Base-by-base conservation (phyloP, 1,284 basidiomycete species). In the Cutaneotrichosporon curvatum region DNA sequence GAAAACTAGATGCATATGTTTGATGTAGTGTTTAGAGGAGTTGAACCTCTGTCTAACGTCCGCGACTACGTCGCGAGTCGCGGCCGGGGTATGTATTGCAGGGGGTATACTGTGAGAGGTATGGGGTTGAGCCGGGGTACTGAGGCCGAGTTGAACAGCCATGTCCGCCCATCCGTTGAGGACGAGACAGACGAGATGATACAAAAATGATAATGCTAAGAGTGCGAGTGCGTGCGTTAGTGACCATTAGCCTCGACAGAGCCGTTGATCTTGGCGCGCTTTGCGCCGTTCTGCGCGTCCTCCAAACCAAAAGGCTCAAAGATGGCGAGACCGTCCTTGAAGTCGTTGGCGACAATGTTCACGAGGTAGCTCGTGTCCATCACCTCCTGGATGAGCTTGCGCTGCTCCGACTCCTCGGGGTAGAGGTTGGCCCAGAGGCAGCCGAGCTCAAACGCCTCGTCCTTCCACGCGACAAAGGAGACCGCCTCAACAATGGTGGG, bases 321-420 rank as follows among this genome's bases (percentile, higher is more conserved):
- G 73, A 96, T 92, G 31, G 84, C 83, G 40, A 84, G 76, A 6
- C 81, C 73, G 65, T 85, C 79, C 70, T 86, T 84, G 79, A 87
- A 97, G 72, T 97, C 87, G 74, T 98, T 96, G 71, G 97, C 91
- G 15, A 97, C 91, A 57, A 99, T 84, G 68, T 96, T 97, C 60
- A 98, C 89, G 58, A 99, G 83, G 76, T 84, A 87, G 48, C 79
- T 84, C 2, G 78, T 79, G 53, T 91, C 81, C 81, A 90, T 87
- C 57, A 94, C 73, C 30, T 80, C 75, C 50, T 78, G 74, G 61
- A 99, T 84, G 57, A 96, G 73, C 60, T 82, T 79, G 47, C 84
- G 81, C 18, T 87, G 82, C 2, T 80, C 76, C 1, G 87, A 87
- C 23, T 78, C 79, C 21, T 82, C 73, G 40, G 90, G 87, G 68